Evolutionary conservation across 306 rosid species (phyloP).

Genomic region (Cicer judaicum): DNA sequence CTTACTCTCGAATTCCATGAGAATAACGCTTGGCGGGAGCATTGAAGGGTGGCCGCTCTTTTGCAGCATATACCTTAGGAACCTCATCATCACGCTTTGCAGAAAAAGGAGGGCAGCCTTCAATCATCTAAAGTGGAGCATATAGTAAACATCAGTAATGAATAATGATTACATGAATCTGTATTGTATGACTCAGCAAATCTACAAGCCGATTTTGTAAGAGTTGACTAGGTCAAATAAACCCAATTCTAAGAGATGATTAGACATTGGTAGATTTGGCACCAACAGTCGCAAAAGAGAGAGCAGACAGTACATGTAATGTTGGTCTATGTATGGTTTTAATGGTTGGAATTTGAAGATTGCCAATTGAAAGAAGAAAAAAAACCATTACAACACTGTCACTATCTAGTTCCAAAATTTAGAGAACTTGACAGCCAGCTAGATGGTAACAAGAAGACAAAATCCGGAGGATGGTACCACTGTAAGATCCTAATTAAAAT

Average conservation of each 20-base stretch:
- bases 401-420: neutral
- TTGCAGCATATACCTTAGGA: slow-evolving; percentile 65
- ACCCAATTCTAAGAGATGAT: too few species aligned
- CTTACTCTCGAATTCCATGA: slow-evolving; percentile 84
- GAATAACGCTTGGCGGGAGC: slow-evolving; percentile 78
- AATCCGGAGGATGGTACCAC: too few species aligned
- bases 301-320: too few species aligned
- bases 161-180: slow-evolving; percentile 29
- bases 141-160: slow-evolving; percentile 43
- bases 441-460: neutral
- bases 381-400: neutral
- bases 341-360: too few species aligned
- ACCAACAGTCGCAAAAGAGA: too few species aligned
- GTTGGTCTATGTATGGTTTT: too few species aligned
- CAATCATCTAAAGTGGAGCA: slow-evolving; percentile 76
- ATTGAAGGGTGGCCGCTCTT: slow-evolving; percentile 79
- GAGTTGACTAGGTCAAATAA: too few species aligned
- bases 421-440: neutral
- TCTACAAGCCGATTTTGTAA: neutral
- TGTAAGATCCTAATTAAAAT: neutral
- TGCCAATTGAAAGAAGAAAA: too few species aligned
- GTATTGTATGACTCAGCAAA: slow-evolving; percentile 11
- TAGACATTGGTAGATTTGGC: too few species aligned
- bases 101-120: slow-evolving; percentile 79
- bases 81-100: slow-evolving; percentile 71